These are phyloP conservation scores for Colletotrichum tabaci DNA, from an alignment of 2,329 filamentous ascomycete species.

Conservation along the genomic window DNA sequence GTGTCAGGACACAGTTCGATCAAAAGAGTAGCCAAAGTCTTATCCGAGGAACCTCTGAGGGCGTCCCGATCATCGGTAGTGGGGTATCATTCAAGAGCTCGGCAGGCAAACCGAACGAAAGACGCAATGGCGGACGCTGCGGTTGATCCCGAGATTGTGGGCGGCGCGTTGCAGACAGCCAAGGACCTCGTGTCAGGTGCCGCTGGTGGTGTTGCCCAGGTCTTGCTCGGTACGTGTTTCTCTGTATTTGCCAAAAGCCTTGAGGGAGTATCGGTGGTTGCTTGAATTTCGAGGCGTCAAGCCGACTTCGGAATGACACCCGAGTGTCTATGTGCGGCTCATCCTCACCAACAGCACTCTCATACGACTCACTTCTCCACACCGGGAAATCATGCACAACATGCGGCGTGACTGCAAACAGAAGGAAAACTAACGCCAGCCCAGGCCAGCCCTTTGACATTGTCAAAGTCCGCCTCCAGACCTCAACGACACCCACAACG, in stretches of 20 bases:
- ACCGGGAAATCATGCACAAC: not conserved
- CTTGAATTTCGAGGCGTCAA: constrained; percentile 69
- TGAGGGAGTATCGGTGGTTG: constrained; percentile 8
- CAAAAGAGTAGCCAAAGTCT: not conserved
- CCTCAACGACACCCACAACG: constrained; percentile 83
- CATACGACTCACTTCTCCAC: not conserved
- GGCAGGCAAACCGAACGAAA: constrained; percentile 11
- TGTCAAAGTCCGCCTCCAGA: constrained; percentile 97
- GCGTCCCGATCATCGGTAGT: constrained; percentile 17
- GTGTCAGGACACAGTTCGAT: not conserved
- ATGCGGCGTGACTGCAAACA: rapidly evolving
- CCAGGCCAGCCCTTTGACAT: constrained; percentile 86
- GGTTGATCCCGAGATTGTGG: constrained; percentile 34
- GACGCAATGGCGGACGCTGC: constrained; percentile 36
- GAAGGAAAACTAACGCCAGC: constrained; percentile 19
- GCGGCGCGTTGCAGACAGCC: constrained; percentile 70
- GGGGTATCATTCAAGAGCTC: constrained; percentile 25
- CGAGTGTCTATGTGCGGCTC: constrained; percentile 78
- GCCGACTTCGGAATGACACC: constrained; percentile 98
- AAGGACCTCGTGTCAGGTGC: constrained; percentile 96
- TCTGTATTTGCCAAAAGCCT: not conserved
- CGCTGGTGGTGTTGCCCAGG: constrained; percentile 92
- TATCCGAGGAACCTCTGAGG: not conserved
- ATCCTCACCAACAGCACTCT: constrained; percentile 82
- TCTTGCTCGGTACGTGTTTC: constrained; percentile 81